Evolutionary conservation across 1,284 basidiomycete species (phyloP).

Genomic region (Caloboletus inedulis): DNA sequence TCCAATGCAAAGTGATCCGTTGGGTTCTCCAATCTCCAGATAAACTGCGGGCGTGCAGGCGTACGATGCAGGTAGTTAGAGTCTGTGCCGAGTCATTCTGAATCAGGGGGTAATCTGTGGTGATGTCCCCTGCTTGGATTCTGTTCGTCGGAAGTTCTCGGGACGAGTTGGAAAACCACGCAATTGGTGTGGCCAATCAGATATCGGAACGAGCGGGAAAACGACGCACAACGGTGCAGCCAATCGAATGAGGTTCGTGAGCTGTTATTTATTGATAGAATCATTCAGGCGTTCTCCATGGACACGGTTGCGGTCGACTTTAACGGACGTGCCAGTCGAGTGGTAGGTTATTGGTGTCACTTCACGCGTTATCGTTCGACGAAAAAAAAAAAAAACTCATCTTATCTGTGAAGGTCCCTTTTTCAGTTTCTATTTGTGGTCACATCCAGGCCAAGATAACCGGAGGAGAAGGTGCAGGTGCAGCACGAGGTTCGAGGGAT

Average conservation of each 20-base stretch:
- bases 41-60: not conserved
- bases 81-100: not conserved
- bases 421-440: not conserved
- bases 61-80: not conserved
- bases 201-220: not conserved
- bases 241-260: not conserved
- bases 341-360: not conserved
- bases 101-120: not conserved
- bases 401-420: not conserved
- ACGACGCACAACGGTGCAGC: not conserved
- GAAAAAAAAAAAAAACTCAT: not conserved
- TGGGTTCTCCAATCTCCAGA: not conserved
- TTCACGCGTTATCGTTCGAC: not conserved
- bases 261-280: not conserved
- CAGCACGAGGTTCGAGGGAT: no score
- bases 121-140: not conserved
- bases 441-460: not conserved
- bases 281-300: not conserved
- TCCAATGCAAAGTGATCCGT: not conserved
- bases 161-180: no score
- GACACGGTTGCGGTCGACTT: not conserved
- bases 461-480: not conserved
- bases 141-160: no score
- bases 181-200: no score
- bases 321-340: not conserved